Base-by-base conservation (phyloP, 495 filamentous ascomycete genomes). In the Geoglossum glabrum region DNA sequence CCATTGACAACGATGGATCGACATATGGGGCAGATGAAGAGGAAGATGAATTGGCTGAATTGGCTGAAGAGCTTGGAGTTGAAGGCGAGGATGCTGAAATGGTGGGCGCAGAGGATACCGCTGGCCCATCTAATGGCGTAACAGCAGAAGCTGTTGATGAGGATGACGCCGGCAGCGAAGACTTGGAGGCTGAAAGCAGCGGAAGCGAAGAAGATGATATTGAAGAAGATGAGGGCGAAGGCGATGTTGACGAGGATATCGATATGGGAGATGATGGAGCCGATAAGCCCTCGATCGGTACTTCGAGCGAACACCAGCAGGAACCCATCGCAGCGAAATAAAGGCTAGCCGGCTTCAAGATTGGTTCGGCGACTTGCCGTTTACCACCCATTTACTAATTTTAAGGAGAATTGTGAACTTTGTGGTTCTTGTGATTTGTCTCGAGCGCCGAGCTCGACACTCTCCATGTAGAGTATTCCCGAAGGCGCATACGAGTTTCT, bases 101-200 rank as follows among this genome's bases (percentile, higher is more conserved):
- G 89, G 88, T 79, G 21, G 87, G 84, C 46, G 79, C 76, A 27
- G 86, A 86, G 38, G 71, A 71, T 34, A 67, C 67, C 0, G 71
- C 68, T 34, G 72, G 66, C 15, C 38, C 62, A 3, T 36, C 72
- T 43, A 58, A 58, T 21, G 40, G 40, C 28, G 49, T 52, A 52
- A 5, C 54, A 17, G 33, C 54, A 2, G 38, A 38, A 23, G 54
- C 9, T 4, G 9, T 27, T 15, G 56, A 51, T 34, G 40, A 58
- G 40, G 54, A 56, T 56, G 54, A 45, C 21, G 23, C 38, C 10
- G 90, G 86, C 57, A 90, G 85, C 63, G 92, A 96, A 65, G 92
- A 98, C 67, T 80, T 98, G n/a, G 92, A 95, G 69, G 85, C 83
- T 45, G 93, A 97, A 69, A 92, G 83, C 62, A 82, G 80, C 61